phyloP scores from a whole-genome alignment of 2,329 filamentous ascomycete species.

The Ceratocystis smalleyi region DNA sequence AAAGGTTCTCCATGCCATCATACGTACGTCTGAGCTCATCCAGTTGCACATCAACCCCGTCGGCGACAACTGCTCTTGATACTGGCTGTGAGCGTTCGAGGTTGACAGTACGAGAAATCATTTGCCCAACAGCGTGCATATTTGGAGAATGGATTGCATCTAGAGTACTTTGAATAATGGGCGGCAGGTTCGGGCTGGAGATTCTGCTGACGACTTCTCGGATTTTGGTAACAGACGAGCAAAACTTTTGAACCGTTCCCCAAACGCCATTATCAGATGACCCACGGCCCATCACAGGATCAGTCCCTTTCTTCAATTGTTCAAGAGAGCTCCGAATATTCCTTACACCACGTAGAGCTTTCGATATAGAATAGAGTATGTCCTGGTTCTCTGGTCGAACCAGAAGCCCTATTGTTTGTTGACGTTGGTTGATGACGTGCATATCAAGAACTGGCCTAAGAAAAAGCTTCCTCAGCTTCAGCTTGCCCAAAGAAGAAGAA shows the following conservation, averaged over 20 bases:
- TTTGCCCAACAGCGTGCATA: constrained; percentile 7
- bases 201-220: constrained; percentile 4
- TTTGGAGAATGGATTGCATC: constrained; percentile 3
- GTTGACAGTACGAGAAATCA: constrained; percentile 11
- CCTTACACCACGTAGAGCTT: constrained; percentile 52
- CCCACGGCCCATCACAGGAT: constrained; percentile 30
- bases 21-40: constrained; percentile 67
- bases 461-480: constrained; percentile 61
- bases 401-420: constrained; percentile 53
- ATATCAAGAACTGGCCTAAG: constrained; percentile 60
- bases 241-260: constrained; percentile 26
- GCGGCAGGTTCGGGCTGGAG: not conserved
- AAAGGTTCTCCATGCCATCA: constrained; percentile 57
- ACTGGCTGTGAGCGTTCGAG: constrained; percentile 42
- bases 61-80: constrained; percentile 55
- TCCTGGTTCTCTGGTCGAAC: constrained; percentile 50
- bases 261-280: constrained; percentile 54
- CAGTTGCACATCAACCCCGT: constrained; percentile 56
- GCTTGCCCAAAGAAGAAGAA: constrained; percentile 63
- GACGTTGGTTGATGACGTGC: constrained; percentile 51
- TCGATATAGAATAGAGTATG: constrained; percentile 38
- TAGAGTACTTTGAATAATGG: not conserved
- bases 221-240: constrained; percentile 7
- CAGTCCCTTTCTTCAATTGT: constrained; percentile 65
- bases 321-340: constrained; percentile 56